Base-by-base conservation (phyloP, 176 grass and related monocot genomes). In the Chrysopogon serrulatus region DNA sequence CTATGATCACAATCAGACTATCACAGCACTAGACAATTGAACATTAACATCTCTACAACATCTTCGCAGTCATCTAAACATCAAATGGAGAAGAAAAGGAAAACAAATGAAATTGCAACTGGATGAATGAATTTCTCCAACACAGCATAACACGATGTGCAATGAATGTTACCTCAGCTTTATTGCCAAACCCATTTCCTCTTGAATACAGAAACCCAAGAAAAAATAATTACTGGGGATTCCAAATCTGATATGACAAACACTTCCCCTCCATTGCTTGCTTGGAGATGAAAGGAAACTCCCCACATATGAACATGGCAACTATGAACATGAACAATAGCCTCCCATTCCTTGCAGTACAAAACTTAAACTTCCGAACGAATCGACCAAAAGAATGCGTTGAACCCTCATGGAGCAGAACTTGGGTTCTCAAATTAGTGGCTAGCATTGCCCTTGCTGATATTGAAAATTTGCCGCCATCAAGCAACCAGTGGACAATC, bases 91-190 rank as follows among this genome's bases (percentile, higher is more conserved):
- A 40, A 37, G 59, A 76, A 89, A 86, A 17, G 19, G 47, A 71
- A 89, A 86, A 3, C 42, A 26, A 51, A 31, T 23, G 13, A 30
- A 75, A 88, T 1, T 79, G 27, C 19, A 88, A 68, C 54, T 34
- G 35, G 45, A 54, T 53, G 57, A 71, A 81, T 32, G n/a, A 79
- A 61, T 65, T 80, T 82, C 51, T 60, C 66, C 36, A 16, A 19
- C 72, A 23, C 5, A 4, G 9, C 41, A 80, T 32, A 26, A 6
- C 26, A 15, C 16, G 3, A 86, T 82, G 82, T 35, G 47, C 83
- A 95, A 93, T 84, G 64, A 93, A 84, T 74, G 66, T 86, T 88
- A 89, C 76, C 84, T 91, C 79, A 62, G 65, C 80, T 87, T 95
- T 93, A 95, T 91, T 98, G 72, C 80, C 84, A 86, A 81, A 27